phyloP scores from a whole-genome alignment of 495 filamentous ascomycete genomes.

The Lasiosphaeris hirsuta region DNA sequence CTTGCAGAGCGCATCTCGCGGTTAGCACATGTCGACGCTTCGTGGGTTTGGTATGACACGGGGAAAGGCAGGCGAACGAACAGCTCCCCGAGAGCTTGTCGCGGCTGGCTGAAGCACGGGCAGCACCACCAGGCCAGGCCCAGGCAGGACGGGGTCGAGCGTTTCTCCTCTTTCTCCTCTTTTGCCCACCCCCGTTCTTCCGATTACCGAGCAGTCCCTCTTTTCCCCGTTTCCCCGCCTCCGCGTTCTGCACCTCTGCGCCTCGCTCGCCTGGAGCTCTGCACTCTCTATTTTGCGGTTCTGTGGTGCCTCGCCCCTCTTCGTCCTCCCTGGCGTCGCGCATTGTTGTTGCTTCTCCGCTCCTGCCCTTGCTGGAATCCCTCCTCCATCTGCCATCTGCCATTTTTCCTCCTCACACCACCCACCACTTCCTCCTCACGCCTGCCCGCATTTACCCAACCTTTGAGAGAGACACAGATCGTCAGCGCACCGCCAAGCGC shows the following conservation, averaged over 20 bases:
- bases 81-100: too few relatives aligned
- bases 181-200: conserved; percentile 16
- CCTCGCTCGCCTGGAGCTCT: conserved; percentile 18
- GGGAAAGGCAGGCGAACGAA: too few relatives aligned
- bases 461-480: background rate
- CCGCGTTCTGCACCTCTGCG: conserved; percentile 17
- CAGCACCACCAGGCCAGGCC: background rate
- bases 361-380: conserved; percentile 14
- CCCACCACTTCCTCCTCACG: conserved; percentile 9
- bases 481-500: conserved; percentile 5
- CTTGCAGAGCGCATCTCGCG: too few relatives aligned
- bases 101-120: conserved; percentile 1
- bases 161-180: conserved; percentile 23
- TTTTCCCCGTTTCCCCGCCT: conserved; percentile 26
- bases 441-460: conserved; percentile 28
- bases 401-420: background rate
- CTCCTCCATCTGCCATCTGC: conserved; percentile 13
- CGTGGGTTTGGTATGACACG: too few relatives aligned
- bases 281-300: too few relatives aligned
- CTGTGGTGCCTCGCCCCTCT: too few relatives aligned
- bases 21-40: too few relatives aligned
- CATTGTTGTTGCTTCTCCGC: conserved; percentile 22
- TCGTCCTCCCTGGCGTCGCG: too few relatives aligned
- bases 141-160: background rate
- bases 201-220: conserved; percentile 26